These are phyloP conservation scores for Pythium folliculosum DNA, from an alignment of 352 stramenopile species.

Conservation along the genomic window DNA sequence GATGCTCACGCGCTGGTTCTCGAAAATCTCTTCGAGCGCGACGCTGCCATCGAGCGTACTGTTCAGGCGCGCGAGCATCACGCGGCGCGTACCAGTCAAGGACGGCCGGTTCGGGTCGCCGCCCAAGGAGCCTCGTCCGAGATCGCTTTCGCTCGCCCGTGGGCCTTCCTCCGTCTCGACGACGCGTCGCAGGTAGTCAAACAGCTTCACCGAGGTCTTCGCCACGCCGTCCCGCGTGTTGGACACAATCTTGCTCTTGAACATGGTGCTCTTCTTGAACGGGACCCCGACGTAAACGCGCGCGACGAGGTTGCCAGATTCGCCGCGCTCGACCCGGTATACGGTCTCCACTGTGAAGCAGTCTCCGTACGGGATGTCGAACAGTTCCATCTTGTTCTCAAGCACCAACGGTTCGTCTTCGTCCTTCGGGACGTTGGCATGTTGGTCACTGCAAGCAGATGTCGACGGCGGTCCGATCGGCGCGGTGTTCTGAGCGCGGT, in stretches of 20 bases:
- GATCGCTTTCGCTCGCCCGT: slow-evolving; percentile 5
- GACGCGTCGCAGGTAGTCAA: slow-evolving; percentile 42
- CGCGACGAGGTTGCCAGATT: slow-evolving; percentile 40
- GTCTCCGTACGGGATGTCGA: slow-evolving; percentile 83
- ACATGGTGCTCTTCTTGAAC: slow-evolving; percentile 86
- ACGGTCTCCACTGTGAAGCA: slow-evolving; percentile 78
- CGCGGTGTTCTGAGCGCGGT: slow-evolving; percentile 71
- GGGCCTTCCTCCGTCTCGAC: slow-evolving; percentile 15
- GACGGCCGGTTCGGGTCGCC: not conserved
- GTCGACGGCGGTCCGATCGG: slow-evolving; percentile 66
- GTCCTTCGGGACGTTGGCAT: slow-evolving; percentile 49
- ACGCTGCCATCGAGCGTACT: slow-evolving; percentile 75
- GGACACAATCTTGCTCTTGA: slow-evolving; percentile 84
- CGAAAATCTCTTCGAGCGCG: slow-evolving; percentile 85
- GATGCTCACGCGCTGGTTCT: slow-evolving; percentile 87
- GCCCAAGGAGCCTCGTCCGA: not conserved
- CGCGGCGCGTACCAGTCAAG: slow-evolving; percentile 10
- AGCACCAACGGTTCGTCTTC: slow-evolving; percentile 54
- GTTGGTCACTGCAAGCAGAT: slow-evolving; percentile 53
- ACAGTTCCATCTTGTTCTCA: slow-evolving; percentile 63
- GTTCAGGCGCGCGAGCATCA: slow-evolving; percentile 59
- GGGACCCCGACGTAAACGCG: slow-evolving; percentile 70
- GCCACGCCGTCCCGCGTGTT: slow-evolving; percentile 63
- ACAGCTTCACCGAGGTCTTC: slow-evolving; percentile 58
- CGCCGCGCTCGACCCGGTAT: slow-evolving; percentile 45